A percentile compares a stretch with the other conserved stretches of the same genome.
phyloP scores from a whole-genome alignment of 306 rosid genomes.

The Echinosophora koreensis region DNA sequence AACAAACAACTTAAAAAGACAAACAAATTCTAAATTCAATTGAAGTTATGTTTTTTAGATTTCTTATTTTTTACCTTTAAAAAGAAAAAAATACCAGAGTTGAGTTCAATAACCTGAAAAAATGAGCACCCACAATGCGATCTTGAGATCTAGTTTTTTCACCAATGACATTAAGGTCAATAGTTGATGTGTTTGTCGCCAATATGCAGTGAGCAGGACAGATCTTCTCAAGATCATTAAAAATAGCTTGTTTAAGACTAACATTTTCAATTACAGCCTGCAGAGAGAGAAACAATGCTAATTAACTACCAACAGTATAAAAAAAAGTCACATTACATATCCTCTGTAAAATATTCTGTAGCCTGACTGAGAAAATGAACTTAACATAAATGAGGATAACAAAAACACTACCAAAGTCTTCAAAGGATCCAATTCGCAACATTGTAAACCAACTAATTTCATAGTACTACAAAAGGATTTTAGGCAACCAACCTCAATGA shows the following conservation, averaged over 20 bases:
- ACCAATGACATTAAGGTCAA: slow-evolving; percentile 84
- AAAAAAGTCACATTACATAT: background rate
- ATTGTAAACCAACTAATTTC: slow-evolving; percentile 26
- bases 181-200: slow-evolving; percentile 90
- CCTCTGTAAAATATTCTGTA: slow-evolving; percentile 15
- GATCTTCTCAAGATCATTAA: slow-evolving; percentile 83
- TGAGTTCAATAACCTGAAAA: slow-evolving; percentile 78
- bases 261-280: slow-evolving; percentile 93
- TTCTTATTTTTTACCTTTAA: background rate
- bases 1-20: background rate
- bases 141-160: slow-evolving; percentile 76
- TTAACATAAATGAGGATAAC: background rate
- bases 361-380: slow-evolving; percentile 30
- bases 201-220: slow-evolving; percentile 92
- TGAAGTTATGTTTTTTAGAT: background rate
- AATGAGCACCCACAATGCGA: slow-evolving; percentile 93
- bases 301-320: slow-evolving; percentile 32
- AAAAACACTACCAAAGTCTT: slow-evolving; percentile 7
- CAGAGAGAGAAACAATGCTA: slow-evolving; percentile 43
- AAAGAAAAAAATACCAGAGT: slow-evolving; percentile 31
- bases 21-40: background rate
- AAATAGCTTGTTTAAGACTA: slow-evolving; percentile 84
- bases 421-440: slow-evolving; percentile 31
- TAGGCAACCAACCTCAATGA: slow-evolving; percentile 78
- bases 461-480: slow-evolving; percentile 14